These are phyloP conservation scores for Corylus americana DNA, from an alignment of 306 rosid genomes.

Conservation along the genomic window DNA sequence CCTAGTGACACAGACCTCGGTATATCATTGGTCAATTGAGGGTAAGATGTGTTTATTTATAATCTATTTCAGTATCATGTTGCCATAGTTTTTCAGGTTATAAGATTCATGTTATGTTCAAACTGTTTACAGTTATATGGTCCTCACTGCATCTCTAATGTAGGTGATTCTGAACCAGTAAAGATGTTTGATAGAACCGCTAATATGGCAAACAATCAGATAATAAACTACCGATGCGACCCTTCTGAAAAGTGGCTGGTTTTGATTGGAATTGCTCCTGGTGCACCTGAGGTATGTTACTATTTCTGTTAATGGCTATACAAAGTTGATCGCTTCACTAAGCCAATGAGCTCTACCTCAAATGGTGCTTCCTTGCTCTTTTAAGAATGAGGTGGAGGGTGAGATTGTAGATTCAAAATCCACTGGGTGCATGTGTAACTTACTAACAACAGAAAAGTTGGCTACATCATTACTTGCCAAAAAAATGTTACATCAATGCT, in stretches of 20 bases:
- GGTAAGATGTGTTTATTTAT: constrained; percentile 49
- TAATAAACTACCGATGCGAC: constrained; percentile 96
- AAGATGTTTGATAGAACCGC: constrained; percentile 96
- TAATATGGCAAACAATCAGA: constrained; percentile 90
- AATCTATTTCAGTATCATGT: constrained; percentile 19
- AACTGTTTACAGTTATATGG: constrained; percentile 30
- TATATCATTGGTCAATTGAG: constrained; percentile 97
- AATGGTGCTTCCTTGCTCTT: not conserved
- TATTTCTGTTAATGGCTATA: constrained; percentile 15
- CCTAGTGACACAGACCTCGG: constrained; percentile 87
- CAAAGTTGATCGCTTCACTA: not conserved
- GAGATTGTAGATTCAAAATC: not conserved
- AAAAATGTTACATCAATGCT: not conserved
- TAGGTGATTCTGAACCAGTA: constrained; percentile 95
- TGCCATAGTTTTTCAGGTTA: constrained; percentile 12
- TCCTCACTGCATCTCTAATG: constrained; percentile 28
- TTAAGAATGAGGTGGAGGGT: not conserved
- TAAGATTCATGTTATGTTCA: constrained; percentile 18
- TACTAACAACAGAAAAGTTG: not conserved
- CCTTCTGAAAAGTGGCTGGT: constrained; percentile 99
- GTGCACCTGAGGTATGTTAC: constrained; percentile 86
- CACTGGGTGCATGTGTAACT: not conserved
- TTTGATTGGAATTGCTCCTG: constrained; percentile 98
- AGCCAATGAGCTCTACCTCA: not conserved
- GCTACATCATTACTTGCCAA: not conserved